Evolutionary conservation across 2,329 filamentous ascomycete species (phyloP).

Genomic region (Arthrobotrys megalospora): DNA sequence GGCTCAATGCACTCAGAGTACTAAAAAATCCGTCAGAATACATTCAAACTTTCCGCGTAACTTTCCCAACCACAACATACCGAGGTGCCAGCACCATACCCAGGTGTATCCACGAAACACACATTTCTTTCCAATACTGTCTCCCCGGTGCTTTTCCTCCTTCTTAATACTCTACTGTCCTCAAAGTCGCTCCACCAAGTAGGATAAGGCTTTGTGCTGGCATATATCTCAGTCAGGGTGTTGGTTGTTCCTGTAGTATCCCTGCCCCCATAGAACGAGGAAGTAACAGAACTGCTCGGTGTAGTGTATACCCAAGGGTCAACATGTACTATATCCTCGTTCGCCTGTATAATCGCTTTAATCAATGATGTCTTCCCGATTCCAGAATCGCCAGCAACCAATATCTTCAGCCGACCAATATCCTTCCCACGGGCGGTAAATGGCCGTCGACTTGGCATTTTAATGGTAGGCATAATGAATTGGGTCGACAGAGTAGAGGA

Average conservation of each 20-base stretch:
- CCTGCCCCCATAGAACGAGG: slow-evolving; percentile 63
- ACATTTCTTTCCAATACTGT: slow-evolving; percentile 89
- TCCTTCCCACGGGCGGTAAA: slow-evolving; percentile 89
- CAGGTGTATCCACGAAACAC: slow-evolving; percentile 90
- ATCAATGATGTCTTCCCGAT: slow-evolving; percentile 92
- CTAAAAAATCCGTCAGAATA: slow-evolving; percentile 64
- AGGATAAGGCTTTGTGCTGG: slow-evolving; percentile 87
- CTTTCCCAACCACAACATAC: slow-evolving; percentile 67
- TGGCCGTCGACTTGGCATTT: slow-evolving; percentile 87
- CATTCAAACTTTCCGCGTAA: not conserved
- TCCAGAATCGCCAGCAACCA: slow-evolving; percentile 84
- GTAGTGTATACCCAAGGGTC: slow-evolving; percentile 73
- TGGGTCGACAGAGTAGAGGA: slow-evolving; percentile 73
- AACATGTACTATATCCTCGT: slow-evolving; percentile 93
- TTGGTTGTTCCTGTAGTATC: slow-evolving; percentile 62
- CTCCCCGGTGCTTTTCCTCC: slow-evolving; percentile 81
- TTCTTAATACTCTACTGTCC: slow-evolving; percentile 74
- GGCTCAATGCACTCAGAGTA: slow-evolving; percentile 74
- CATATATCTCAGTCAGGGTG: slow-evolving; percentile 78
- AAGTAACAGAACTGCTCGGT: slow-evolving; percentile 61
- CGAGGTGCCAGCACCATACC: slow-evolving; percentile 73
- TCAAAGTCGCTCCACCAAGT: slow-evolving; percentile 89
- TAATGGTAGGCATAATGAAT: slow-evolving; percentile 97
- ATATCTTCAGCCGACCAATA: slow-evolving; percentile 88
- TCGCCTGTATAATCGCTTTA: slow-evolving; percentile 86